Evolutionary conservation across 345 rosid genomes (phyloP).

Genomic region (Citrus inodora): DNA sequence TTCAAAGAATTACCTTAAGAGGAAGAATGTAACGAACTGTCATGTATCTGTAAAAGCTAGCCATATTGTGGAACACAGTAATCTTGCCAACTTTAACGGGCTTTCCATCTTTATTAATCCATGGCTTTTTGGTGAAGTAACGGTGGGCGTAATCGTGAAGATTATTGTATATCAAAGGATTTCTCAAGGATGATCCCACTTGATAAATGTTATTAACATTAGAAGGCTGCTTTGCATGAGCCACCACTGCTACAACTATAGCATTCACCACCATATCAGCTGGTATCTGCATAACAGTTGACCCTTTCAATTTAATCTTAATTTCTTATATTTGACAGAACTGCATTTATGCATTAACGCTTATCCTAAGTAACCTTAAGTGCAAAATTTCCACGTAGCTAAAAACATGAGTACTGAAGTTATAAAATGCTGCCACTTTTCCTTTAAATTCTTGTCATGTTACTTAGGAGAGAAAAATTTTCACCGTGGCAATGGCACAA

Average conservation of each 20-base stretch:
- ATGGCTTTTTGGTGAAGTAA: constrained; percentile 67
- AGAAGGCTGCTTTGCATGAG: constrained; percentile 27
- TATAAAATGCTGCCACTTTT: too few species aligned
- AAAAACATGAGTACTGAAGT: too few species aligned
- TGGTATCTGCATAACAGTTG: constrained; percentile 46
- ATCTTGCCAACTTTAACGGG: constrained; percentile 48
- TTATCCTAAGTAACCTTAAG: too few species aligned
- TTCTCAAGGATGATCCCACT: constrained; percentile 65
- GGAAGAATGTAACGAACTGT: constrained; percentile 52
- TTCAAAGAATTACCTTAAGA: constrained; percentile 42
- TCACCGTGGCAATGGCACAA: too few species aligned
- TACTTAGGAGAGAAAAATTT: too few species aligned
- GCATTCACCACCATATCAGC: constrained; percentile 90
- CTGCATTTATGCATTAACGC: background rate
- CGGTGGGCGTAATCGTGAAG: constrained; percentile 40
- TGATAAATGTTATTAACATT: constrained; percentile 48
- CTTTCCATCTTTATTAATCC: constrained; percentile 81
- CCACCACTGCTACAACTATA: constrained; percentile 53
- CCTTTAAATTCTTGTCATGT: too few species aligned
- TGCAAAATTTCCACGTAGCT: too few species aligned
- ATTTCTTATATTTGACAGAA: background rate
- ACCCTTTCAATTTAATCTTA: background rate
- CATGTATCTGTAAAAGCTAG: constrained; percentile 75
- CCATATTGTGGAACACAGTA: constrained; percentile 48
- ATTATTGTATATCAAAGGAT: constrained; percentile 35